phyloP scores from a whole-genome alignment of 345 rosid species.

The Zanthoxylum bungeanum region DNA sequence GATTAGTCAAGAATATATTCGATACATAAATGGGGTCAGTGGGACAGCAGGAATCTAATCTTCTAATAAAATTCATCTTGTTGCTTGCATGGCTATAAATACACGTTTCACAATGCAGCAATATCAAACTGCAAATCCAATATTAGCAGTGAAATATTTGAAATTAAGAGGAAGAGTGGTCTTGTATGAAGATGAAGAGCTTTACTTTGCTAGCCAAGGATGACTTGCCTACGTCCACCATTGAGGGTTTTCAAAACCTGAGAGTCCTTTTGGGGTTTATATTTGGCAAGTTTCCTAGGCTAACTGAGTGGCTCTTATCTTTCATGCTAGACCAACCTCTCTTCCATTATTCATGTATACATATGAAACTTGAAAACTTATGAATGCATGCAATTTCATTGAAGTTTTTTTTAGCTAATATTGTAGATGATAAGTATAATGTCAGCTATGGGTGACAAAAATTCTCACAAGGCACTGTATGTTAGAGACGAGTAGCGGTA shows the following conservation, averaged over 20 bases:
- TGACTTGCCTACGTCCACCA: conserved; percentile 44
- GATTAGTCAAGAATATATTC: conserved; percentile 19
- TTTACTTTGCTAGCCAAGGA: conserved; percentile 51
- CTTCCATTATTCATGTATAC: too few relatives aligned
- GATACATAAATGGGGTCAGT: background rate
- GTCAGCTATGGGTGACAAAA: too few relatives aligned
- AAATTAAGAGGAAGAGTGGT: conserved; percentile 26
- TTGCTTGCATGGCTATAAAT: conserved; percentile 25
- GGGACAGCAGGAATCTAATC: background rate
- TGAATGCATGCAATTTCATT: background rate
- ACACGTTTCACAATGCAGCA: background rate
- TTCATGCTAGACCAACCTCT: conserved; percentile 30
- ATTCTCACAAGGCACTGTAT: too few relatives aligned
- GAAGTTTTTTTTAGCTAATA: too few relatives aligned
- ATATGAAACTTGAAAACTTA: background rate
- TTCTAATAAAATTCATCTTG: background rate
- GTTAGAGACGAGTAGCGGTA: too few relatives aligned
- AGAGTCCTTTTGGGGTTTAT: conserved; percentile 6
- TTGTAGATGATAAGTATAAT: too few relatives aligned
- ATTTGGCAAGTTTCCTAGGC: conserved; percentile 34
- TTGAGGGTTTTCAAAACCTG: background rate
- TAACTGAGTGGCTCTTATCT: conserved; percentile 36
- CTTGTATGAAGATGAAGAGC: conserved; percentile 47
- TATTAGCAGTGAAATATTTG: background rate
- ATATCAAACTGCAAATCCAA: background rate